Conservation (phyloP, 352 stramenopile genomes). For the Globisporangium orthogonon region DNA sequence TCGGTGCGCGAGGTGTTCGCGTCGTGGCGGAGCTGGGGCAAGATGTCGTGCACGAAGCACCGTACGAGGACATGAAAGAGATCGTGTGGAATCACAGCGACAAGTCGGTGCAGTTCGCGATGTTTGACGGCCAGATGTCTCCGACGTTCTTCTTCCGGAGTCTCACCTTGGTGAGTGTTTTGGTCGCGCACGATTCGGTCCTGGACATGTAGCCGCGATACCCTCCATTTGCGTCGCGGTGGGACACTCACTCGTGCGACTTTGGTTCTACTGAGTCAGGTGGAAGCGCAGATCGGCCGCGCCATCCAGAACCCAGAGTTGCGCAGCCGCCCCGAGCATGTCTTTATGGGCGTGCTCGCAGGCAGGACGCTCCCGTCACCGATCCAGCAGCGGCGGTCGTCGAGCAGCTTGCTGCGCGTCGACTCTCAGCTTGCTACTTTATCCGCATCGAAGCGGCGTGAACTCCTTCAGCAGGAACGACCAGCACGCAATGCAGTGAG, state of each 20-base stretch:
- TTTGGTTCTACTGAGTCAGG: not conserved
- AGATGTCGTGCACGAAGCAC: conserved; percentile 34
- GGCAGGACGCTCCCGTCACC: conserved; percentile 52
- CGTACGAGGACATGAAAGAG: conserved; percentile 38
- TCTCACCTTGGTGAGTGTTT: conserved; percentile 19
- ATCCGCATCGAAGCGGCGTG: conserved; percentile 27
- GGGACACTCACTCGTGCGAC: not conserved
- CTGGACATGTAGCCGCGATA: not conserved
- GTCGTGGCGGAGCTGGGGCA: conserved; percentile 26
- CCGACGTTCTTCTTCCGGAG: conserved; percentile 36
- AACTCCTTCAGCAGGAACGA: conserved; percentile 50
- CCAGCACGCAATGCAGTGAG: conserved; percentile 30
- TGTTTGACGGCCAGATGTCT: conserved; percentile 25
- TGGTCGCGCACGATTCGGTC: no score
- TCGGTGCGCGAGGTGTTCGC: conserved; percentile 32
- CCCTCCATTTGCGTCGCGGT: no score
- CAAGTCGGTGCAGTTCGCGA: conserved; percentile 39
- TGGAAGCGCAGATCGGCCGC: conserved; percentile 37
- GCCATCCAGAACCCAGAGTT: conserved; percentile 23
- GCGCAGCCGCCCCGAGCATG: conserved; percentile 29
- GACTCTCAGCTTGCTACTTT: conserved; percentile 15
- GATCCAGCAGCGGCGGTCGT: conserved; percentile 54
- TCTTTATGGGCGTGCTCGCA: conserved; percentile 63
- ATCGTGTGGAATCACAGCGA: conserved; percentile 67
- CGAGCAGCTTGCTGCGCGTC: conserved; percentile 4